Conservation (phyloP, 148 eudicot species). For the Camellia lanceoleosa region DNA sequence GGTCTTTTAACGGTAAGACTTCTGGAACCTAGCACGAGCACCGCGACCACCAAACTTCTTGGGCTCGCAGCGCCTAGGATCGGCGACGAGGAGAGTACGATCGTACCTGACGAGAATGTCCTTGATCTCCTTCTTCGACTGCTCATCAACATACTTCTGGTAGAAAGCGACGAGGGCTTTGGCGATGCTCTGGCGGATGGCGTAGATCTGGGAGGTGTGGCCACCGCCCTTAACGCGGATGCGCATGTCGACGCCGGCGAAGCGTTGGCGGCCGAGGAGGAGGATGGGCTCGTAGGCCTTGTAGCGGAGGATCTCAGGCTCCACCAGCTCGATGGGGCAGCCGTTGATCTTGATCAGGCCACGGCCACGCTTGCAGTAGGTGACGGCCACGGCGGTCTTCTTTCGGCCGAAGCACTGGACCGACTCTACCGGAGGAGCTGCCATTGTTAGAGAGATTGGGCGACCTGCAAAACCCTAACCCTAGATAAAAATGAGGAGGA, state of each 20-base stretch:
- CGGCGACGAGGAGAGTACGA: constrained; percentile 38
- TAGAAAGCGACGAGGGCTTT: constrained; percentile 37
- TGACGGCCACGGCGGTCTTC: constrained; percentile 42
- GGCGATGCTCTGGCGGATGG: constrained; percentile 40
- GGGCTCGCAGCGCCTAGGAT: constrained; percentile 43
- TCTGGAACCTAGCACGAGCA: constrained; percentile 48
- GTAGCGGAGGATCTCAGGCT: constrained; percentile 41
- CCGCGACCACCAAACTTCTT: constrained; percentile 50
- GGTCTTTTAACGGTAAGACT: constrained; percentile 32
- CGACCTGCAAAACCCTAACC: no score
- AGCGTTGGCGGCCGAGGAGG: constrained; percentile 39
- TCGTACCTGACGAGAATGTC: constrained; percentile 39
- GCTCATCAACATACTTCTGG: constrained; percentile 44
- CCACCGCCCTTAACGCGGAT: constrained; percentile 41
- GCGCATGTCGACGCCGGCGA: constrained; percentile 42
- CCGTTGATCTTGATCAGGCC: constrained; percentile 45
- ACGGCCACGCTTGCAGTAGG: constrained; percentile 42
- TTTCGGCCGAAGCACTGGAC: constrained; percentile 45
- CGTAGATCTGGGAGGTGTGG: constrained; percentile 45
- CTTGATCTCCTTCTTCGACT: constrained; percentile 42
- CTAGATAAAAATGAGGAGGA: no score
- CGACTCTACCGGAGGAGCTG: constrained; percentile 23
- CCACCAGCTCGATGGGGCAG: constrained; percentile 33
- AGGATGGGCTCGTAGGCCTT: constrained; percentile 40
- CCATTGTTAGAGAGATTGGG: not conserved